Percentiles rank a stretch among this genome's conserved stretches.
phyloP scores from a whole-genome alignment of 352 stramenopile genomes.

The Globisporangium solare region DNA sequence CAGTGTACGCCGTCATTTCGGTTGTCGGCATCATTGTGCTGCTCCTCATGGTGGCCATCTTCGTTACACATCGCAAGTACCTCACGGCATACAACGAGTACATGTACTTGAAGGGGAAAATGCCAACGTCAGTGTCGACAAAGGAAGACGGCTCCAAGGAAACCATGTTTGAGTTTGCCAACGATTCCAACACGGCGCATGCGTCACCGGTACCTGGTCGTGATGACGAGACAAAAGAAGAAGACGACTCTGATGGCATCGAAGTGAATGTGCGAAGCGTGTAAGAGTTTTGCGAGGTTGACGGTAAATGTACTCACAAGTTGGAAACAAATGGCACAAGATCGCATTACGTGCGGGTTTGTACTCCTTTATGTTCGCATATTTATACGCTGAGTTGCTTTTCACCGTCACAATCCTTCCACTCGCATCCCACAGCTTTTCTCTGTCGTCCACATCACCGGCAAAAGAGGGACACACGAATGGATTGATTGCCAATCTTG shows the following conservation, averaged over 20 bases:
- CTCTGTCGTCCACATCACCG: not conserved
- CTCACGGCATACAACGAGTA: conserved; percentile 76
- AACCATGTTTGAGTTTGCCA: conserved; percentile 76
- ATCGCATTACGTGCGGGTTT: too few species aligned
- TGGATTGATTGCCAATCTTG: too few species aligned
- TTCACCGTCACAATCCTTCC: conserved; percentile 37
- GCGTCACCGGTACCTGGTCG: conserved; percentile 13
- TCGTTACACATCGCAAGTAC: conserved; percentile 78
- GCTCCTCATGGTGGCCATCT: conserved; percentile 56
- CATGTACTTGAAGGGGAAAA: conserved; percentile 76
- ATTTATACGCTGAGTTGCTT: conserved; percentile 2
- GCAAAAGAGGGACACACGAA: too few species aligned
- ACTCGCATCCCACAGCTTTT: conserved; percentile 51
- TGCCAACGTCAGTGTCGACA: conserved; percentile 47
- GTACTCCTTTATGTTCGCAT: too few species aligned
- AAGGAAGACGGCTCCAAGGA: conserved; percentile 61
- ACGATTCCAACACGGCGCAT: conserved; percentile 34
- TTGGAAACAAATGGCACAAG: too few species aligned
- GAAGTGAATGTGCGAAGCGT: conserved; percentile 32
- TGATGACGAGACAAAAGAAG: conserved; percentile 24
- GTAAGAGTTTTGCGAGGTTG: conserved; percentile 5
- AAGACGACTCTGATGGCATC: conserved; percentile 27
- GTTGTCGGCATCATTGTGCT: conserved; percentile 61
- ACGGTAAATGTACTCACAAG: too few species aligned
- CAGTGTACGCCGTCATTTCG: conserved; percentile 61